Evolutionary conservation across 164 flowering plant species (phyloP).

Genomic region (Vitis cinerea): DNA sequence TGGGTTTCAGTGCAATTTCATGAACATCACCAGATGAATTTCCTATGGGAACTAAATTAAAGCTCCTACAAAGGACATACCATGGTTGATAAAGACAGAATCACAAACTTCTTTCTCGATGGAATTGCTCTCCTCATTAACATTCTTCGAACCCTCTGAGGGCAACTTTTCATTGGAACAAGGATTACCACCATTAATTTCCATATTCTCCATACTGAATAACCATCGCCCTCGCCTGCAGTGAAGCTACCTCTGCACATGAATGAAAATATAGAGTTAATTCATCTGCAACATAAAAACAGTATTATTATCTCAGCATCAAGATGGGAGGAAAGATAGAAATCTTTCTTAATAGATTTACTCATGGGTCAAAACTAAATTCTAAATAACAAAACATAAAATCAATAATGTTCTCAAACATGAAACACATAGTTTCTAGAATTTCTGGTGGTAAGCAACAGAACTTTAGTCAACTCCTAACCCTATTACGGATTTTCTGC

Average conservation of each 20-base stretch:
- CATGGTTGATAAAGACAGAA: slow-evolving; percentile 30
- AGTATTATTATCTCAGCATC: neutral
- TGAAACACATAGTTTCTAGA: neutral
- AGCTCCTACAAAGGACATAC: slow-evolving; percentile 9
- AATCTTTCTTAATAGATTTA: neutral
- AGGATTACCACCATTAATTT: slow-evolving; percentile 20
- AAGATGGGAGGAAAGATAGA: neutral
- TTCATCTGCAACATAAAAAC: neutral
- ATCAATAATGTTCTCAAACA: too few relatives aligned
- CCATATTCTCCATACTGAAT: slow-evolving; percentile 17
- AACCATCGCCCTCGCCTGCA: slow-evolving; percentile 17
- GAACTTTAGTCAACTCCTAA: neutral
- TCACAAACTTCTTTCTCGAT: slow-evolving; percentile 12
- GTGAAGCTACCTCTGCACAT: neutral
- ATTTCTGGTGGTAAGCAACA: neutral
- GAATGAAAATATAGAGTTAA: neutral
- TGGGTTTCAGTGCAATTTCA: neutral
- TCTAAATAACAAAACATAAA: neutral
- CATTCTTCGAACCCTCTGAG: slow-evolving; percentile 10
- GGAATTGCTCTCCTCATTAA: slow-evolving; percentile 11
- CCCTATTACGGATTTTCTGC: neutral
- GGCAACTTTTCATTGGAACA: slow-evolving; percentile 16
- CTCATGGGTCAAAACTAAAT: neutral
- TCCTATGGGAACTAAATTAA: neutral
- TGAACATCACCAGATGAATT: neutral